phyloP scores from a whole-genome alignment of 2,329 filamentous ascomycete genomes.

The Aspergillus candidus region DNA sequence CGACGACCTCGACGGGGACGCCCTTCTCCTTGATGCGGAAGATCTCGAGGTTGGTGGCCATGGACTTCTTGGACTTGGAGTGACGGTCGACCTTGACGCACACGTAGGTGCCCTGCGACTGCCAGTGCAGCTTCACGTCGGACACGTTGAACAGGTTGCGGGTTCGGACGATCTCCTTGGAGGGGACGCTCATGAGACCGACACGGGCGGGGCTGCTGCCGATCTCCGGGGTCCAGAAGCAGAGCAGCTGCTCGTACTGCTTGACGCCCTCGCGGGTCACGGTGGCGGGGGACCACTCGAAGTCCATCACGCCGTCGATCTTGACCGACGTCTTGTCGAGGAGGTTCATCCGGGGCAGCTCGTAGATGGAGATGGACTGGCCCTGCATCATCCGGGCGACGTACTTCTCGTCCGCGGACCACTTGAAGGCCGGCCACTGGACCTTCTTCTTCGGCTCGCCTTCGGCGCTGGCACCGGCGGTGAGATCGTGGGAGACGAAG shows the following conservation, averaged over 20 bases:
- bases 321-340: constrained; percentile 90
- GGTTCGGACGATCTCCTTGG: constrained; percentile 87
- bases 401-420: constrained; percentile 96
- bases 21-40: constrained; percentile 97
- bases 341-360: constrained; percentile 80
- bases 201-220: constrained; percentile 98
- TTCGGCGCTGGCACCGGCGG: constrained; percentile 50
- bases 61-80: constrained; percentile 97
- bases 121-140: constrained; percentile 98
- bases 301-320: constrained; percentile 93
- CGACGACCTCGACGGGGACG: constrained; percentile 94
- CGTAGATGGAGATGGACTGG: constrained; percentile 85
- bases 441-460: constrained; percentile 79
- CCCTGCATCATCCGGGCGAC: constrained; percentile 86
- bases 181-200: constrained; percentile 89
- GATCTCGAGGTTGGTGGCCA: constrained; percentile 95
- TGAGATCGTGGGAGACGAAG: constrained; percentile 79
- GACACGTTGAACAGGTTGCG: constrained; percentile 97
- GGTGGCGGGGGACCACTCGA: constrained; percentile 90
- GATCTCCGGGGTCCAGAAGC: constrained; percentile 98
- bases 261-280: constrained; percentile 79
- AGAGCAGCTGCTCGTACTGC: constrained; percentile 90
- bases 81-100: constrained; percentile 98
- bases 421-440: constrained; percentile 98
- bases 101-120: constrained; percentile 86